Evolutionary conservation across 1,284 basidiomycete species (phyloP).

Genomic region (Ceratobasidium papillatum): DNA sequence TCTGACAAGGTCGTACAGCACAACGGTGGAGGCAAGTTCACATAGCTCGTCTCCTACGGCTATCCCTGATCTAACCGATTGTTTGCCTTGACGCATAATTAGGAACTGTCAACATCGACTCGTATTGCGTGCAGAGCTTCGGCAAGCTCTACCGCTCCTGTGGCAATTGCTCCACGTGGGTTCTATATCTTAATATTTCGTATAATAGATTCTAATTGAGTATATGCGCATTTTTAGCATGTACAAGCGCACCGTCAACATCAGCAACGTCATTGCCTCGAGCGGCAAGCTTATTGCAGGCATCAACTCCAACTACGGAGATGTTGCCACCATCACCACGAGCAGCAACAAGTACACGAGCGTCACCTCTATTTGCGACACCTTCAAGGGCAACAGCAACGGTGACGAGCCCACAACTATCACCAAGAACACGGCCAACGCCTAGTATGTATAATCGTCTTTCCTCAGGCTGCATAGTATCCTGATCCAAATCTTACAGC

Average conservation of each 20-base stretch:
- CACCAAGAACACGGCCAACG: slow-evolving; percentile 30
- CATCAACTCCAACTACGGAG: slow-evolving; percentile 43
- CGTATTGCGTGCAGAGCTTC: slow-evolving; percentile 35
- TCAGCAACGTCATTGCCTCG: slow-evolving; percentile 44
- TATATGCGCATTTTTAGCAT: slow-evolving; percentile 7
- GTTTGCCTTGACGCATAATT: background rate
- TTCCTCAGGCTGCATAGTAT: too few relatives aligned
- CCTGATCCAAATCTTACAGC: background rate
- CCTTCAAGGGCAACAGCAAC: slow-evolving; percentile 36
- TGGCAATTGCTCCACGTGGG: slow-evolving; percentile 43
- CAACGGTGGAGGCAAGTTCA: slow-evolving; percentile 36
- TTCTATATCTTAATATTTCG: background rate
- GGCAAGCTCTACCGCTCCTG: slow-evolving; percentile 43
- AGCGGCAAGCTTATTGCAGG: slow-evolving; percentile 37
- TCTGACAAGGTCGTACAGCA: slow-evolving; percentile 43
- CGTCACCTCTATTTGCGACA: slow-evolving; percentile 37
- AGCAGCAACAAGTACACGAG: slow-evolving; percentile 13
- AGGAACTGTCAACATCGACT: slow-evolving; percentile 29
- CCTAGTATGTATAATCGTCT: slow-evolving; percentile 10
- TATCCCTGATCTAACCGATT: background rate
- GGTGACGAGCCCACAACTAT: slow-evolving; percentile 33
- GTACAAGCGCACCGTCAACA: slow-evolving; percentile 49
- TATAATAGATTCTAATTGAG: background rate
- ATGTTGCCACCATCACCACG: slow-evolving; percentile 40
- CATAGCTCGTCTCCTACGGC: background rate